Evolutionary conservation across 441 rosid genomes (phyloP).

Genomic region (Hura crepitans): DNA sequence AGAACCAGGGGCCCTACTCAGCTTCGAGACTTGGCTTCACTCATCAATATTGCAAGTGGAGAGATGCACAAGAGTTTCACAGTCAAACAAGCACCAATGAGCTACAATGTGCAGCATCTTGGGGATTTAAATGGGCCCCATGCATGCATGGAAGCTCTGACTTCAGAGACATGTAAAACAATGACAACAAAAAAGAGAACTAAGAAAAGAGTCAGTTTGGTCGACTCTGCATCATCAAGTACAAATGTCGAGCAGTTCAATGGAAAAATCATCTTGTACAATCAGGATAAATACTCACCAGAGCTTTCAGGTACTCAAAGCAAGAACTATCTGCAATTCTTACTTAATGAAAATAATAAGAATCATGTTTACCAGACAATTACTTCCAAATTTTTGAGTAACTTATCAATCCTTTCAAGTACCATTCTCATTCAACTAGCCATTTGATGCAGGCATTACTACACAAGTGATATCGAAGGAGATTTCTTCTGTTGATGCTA

Average conservation of each 20-base stretch:
- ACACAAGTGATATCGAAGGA: conserved; percentile 29
- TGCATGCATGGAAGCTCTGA: conserved; percentile 33
- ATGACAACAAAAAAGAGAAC: conserved; percentile 50
- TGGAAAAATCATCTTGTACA: conserved; percentile 35
- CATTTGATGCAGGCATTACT: conserved; percentile 45
- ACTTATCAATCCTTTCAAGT: conserved; percentile 11
- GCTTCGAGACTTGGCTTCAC: conserved; percentile 41
- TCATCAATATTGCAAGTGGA: conserved; percentile 31
- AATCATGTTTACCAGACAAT: neutral
- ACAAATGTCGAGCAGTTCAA: conserved; percentile 31
- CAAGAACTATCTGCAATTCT: conserved; percentile 12
- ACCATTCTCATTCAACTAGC: conserved; percentile 19
- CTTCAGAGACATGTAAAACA: conserved; percentile 35
- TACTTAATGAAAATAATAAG: neutral
- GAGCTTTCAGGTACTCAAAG: conserved; percentile 42
- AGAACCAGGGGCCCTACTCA: conserved; percentile 51
- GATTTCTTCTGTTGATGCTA: conserved; percentile 36
- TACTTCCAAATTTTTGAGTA: conserved; percentile 3
- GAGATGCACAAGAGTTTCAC: conserved; percentile 22
- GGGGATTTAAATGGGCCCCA: conserved; percentile 26
- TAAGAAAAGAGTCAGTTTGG: conserved; percentile 32
- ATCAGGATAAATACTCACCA: conserved; percentile 31
- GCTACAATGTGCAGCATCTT: conserved; percentile 24
- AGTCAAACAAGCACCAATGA: conserved; percentile 25
- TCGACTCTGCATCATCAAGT: conserved; percentile 29